These are phyloP conservation scores for Oryza glumipatula DNA, from an alignment of 176 grass and related monocot species.

Conservation along the genomic window DNA sequence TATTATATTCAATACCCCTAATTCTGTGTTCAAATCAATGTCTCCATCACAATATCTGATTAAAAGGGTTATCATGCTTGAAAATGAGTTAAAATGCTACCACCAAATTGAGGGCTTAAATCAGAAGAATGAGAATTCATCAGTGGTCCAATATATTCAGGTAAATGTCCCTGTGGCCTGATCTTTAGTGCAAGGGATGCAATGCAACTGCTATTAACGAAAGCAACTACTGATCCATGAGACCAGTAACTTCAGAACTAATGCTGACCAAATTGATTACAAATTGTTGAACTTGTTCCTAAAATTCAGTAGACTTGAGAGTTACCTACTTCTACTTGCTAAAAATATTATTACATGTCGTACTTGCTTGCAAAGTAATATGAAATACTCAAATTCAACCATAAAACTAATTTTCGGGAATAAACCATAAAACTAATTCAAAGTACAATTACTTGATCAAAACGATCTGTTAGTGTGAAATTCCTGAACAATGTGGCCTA, in stretches of 20 bases:
- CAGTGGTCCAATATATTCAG: conserved; percentile 93
- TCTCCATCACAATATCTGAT: conserved; percentile 79
- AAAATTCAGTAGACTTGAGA: too few species aligned
- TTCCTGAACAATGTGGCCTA: background rate
- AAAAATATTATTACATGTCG: too few species aligned
- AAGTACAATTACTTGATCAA: background rate
- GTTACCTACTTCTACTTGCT: background rate
- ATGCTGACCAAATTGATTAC: background rate
- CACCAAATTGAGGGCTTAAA: conserved; percentile 80
- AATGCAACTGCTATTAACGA: conserved; percentile 3
- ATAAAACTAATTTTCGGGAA: too few species aligned
- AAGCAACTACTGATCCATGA: conserved; percentile 12
- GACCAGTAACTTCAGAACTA: conserved; percentile 12
- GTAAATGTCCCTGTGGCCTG: conserved; percentile 32
- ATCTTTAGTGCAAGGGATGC: conserved; percentile 14
- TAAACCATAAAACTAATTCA: too few species aligned
- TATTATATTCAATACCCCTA: conserved; percentile 63
- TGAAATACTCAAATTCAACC: too few species aligned
- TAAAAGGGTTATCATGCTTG: conserved; percentile 74
- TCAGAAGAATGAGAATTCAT: conserved; percentile 84
- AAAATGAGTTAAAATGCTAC: conserved; percentile 68
- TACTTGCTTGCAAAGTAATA: too few species aligned
- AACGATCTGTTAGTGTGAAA: background rate
- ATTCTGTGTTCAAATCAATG: conserved; percentile 69
- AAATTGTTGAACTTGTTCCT: background rate